Conservation (phyloP, 1,284 basidiomycete species). For the Sporisorium scitamineum region DNA sequence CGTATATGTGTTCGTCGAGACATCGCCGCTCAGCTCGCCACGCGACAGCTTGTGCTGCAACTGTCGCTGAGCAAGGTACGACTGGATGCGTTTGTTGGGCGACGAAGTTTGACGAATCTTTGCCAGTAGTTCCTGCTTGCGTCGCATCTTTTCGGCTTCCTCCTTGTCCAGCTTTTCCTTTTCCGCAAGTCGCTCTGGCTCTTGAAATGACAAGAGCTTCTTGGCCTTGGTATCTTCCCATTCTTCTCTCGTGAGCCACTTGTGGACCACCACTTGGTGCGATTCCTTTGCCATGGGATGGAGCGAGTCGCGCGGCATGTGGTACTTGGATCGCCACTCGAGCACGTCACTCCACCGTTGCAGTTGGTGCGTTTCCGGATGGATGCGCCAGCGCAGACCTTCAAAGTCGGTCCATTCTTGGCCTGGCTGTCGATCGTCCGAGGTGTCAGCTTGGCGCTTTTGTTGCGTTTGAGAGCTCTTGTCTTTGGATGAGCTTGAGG, state of each 20-base stretch:
- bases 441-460: constrained; percentile 57
- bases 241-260: constrained; percentile 58
- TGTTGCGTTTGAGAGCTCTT: not conserved
- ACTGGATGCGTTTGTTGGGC: constrained; percentile 42
- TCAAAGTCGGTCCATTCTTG: constrained; percentile 64
- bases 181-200: constrained; percentile 46
- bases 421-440: constrained; percentile 57
- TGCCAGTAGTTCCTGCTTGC: constrained; percentile 45
- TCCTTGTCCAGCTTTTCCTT: constrained; percentile 35
- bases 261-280: constrained; percentile 54
- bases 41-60: constrained; percentile 25
- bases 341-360: constrained; percentile 48
- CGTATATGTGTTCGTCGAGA: constrained; percentile 22
- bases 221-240: constrained; percentile 60
- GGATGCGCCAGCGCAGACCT: constrained; percentile 61
- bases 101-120: constrained; percentile 47
- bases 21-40: constrained; percentile 26
- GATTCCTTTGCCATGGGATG: constrained; percentile 60
- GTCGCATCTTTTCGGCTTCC: constrained; percentile 41
- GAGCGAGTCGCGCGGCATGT: constrained; percentile 60
- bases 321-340: constrained; percentile 61
- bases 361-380: constrained; percentile 53
- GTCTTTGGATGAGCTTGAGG: not conserved
- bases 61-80: constrained; percentile 27
- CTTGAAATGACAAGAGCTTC: constrained; percentile 59